These are phyloP conservation scores for Heimioporus sp. DNA, from an alignment of 768 basidiomycete species.

Conservation along the genomic window DNA sequence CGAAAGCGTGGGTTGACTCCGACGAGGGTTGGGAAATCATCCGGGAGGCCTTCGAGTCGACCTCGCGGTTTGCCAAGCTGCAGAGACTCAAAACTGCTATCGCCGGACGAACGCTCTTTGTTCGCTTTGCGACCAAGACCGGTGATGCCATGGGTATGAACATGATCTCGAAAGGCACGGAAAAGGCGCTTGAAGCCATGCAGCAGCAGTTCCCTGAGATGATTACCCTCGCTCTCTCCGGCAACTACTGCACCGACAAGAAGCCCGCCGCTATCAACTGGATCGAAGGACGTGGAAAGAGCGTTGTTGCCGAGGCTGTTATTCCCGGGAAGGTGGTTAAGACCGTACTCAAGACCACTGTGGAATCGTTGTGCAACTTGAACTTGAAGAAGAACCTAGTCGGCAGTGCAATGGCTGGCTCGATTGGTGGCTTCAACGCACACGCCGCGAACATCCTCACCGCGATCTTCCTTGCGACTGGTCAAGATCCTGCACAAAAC, in stretches of 20 bases:
- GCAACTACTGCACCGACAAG: slow-evolving; percentile 99
- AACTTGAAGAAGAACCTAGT: slow-evolving; percentile 97
- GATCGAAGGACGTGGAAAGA: slow-evolving; percentile 99
- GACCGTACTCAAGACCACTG: slow-evolving; percentile 93
- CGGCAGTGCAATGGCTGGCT: slow-evolving; percentile 97
- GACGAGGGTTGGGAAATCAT: slow-evolving; percentile 75
- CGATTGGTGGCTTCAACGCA: slow-evolving; percentile 97
- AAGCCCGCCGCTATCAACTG: slow-evolving; percentile 99
- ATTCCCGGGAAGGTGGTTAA: slow-evolving; percentile 87
- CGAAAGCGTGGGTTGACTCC: slow-evolving; percentile 85
- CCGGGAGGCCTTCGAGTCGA: slow-evolving; percentile 88
- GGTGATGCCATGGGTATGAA: slow-evolving; percentile 99
- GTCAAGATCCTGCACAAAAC: slow-evolving; percentile 99
- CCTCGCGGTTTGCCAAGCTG: slow-evolving; percentile 88
- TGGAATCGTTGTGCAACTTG: slow-evolving; percentile 82
- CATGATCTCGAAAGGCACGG: slow-evolving; percentile 99
- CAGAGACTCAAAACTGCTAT: slow-evolving; percentile 84
- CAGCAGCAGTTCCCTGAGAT: slow-evolving; percentile 83
- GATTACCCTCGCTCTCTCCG: slow-evolving; percentile 86
- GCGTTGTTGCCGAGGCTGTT: slow-evolving; percentile 93
- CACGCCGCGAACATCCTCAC: slow-evolving; percentile 98
- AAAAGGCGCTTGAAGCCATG: slow-evolving; percentile 86
- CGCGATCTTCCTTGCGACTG: slow-evolving; percentile 92
- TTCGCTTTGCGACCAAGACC: slow-evolving; percentile 91
- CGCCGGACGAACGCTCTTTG: slow-evolving; percentile 90